Percentiles rank a stretch among this genome's conserved stretches.
These are phyloP conservation scores for Stipa capillata DNA, from an alignment of 176 grass and related monocot species.

Conservation along the genomic window DNA sequence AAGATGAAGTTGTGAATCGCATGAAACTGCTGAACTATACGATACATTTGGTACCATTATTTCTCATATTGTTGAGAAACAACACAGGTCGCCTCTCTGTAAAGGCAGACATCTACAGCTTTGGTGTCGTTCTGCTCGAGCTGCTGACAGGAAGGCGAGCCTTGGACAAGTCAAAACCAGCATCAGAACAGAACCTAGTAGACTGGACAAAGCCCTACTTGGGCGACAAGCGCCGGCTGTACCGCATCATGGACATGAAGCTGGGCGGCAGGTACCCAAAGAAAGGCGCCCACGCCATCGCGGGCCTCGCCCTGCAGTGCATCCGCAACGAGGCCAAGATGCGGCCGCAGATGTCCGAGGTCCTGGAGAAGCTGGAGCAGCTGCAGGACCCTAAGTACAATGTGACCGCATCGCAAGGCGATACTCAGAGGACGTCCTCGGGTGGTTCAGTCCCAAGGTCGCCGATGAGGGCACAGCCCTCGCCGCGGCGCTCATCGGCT, in stretches of 20 bases:
- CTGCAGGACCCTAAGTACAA: conserved; percentile 42
- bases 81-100: conserved; percentile 53
- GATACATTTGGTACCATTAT: background rate
- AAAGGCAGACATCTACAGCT: conserved; percentile 75
- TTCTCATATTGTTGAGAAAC: background rate
- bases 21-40: background rate
- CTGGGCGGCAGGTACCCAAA: conserved; percentile 59
- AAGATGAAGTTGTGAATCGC: background rate
- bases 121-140: conserved; percentile 58
- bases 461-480: conserved; percentile 23
- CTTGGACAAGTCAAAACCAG: conserved; percentile 43
- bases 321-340: conserved; percentile 45
- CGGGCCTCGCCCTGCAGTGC: conserved; percentile 40
- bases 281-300: conserved; percentile 42
- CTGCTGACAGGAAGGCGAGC: conserved; percentile 51
- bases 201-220: conserved; percentile 54
- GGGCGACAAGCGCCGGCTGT: conserved; percentile 45
- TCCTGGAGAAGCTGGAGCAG: conserved; percentile 54
- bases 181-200: conserved; percentile 43
- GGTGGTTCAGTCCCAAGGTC: conserved; percentile 31
- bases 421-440: background rate
- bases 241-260: conserved; percentile 61
- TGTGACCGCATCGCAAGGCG: background rate
- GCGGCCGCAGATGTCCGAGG: conserved; percentile 42
- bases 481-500: conserved; percentile 7